Conservation (phyloP, 352 stramenopile genomes). For the Pythium myriotylum region DNA sequence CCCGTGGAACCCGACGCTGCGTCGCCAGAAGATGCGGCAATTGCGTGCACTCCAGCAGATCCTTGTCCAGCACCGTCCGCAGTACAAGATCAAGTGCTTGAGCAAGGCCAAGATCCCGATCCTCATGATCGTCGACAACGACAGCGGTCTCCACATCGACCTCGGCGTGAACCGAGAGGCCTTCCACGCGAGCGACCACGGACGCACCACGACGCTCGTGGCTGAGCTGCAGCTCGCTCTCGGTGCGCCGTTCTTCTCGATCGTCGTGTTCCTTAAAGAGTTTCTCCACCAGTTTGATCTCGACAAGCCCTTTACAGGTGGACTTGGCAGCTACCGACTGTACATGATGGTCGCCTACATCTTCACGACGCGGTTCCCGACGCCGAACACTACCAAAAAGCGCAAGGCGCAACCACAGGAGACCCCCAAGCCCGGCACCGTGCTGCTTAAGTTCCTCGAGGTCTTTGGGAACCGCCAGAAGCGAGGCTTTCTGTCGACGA, state of each 20-base stretch:
- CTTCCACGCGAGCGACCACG: constrained; percentile 63
- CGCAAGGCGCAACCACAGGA: constrained; percentile 3
- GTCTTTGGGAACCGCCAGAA: constrained; percentile 67
- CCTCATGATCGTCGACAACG: constrained; percentile 61
- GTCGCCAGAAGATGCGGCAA: constrained; percentile 56
- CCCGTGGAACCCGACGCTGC: constrained; percentile 72
- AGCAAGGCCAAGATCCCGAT: constrained; percentile 78
- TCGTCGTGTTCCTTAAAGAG: constrained; percentile 77
- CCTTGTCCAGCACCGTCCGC: constrained; percentile 46
- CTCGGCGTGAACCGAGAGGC: constrained; percentile 65
- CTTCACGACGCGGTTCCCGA: constrained; percentile 35
- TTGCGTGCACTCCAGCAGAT: constrained; percentile 61
- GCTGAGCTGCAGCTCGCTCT: constrained; percentile 44
- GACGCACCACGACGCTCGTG: constrained; percentile 63
- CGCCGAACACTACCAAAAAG: constrained; percentile 11
- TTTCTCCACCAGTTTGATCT: constrained; percentile 79
- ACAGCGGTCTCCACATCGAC: constrained; percentile 59
- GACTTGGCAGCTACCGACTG: constrained; percentile 74
- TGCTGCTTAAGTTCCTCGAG: constrained; percentile 64
- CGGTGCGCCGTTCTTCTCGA: constrained; percentile 45
- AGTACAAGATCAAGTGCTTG: constrained; percentile 65
- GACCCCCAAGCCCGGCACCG: constrained; percentile 15
- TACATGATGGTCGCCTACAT: constrained; percentile 84
- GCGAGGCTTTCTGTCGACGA: constrained; percentile 47
- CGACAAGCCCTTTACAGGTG: constrained; percentile 80